phyloP scores from a whole-genome alignment of 1,139 yeast species.

The Debaryomycetaceae sp. region DNA sequence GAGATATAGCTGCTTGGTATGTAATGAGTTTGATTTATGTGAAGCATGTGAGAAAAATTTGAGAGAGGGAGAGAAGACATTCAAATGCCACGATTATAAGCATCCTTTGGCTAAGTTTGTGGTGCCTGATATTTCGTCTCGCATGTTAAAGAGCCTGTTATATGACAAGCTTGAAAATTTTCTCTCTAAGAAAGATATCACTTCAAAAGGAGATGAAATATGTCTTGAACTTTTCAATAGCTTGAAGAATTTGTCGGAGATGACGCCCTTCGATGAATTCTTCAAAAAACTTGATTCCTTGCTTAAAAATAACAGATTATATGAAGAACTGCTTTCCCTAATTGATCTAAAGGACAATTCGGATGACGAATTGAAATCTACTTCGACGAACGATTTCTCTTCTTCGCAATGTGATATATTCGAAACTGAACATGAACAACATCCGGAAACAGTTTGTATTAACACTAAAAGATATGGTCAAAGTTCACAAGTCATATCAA shows the following conservation, averaged over 20 bases:
- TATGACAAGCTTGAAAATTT: too few species aligned
- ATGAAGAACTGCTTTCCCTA: slow-evolving; percentile 17
- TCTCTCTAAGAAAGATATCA: not conserved
- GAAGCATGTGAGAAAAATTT: slow-evolving; percentile 40
- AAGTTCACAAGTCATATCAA: slow-evolving; percentile 22
- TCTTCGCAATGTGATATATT: too few species aligned
- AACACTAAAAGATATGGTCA: slow-evolving; percentile 17
- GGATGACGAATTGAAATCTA: slow-evolving; percentile 11
- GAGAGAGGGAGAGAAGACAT: slow-evolving; percentile 8
- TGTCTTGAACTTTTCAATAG: not conserved
- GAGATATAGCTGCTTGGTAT: slow-evolving; percentile 53
- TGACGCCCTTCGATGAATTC: slow-evolving; percentile 13
- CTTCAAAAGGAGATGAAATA: too few species aligned
- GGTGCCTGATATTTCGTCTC: slow-evolving; percentile 14
- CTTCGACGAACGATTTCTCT: not conserved
- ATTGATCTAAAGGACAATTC: slow-evolving; percentile 8
- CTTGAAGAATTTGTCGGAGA: not conserved
- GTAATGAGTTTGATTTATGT: slow-evolving; percentile 58
- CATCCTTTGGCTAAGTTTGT: slow-evolving; percentile 34
- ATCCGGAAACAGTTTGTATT: slow-evolving; percentile 6
- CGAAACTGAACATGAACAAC: too few species aligned
- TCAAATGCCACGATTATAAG: slow-evolving; percentile 20
- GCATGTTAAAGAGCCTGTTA: not conserved
- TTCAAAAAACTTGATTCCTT: slow-evolving; percentile 18
- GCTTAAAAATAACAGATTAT: slow-evolving; percentile 24